Evolutionary conservation across 805 yeast genomes (phyloP), one percentile per base, ranked within the genome.

Genomic region (Torulaspora delbrueckii): DNA sequence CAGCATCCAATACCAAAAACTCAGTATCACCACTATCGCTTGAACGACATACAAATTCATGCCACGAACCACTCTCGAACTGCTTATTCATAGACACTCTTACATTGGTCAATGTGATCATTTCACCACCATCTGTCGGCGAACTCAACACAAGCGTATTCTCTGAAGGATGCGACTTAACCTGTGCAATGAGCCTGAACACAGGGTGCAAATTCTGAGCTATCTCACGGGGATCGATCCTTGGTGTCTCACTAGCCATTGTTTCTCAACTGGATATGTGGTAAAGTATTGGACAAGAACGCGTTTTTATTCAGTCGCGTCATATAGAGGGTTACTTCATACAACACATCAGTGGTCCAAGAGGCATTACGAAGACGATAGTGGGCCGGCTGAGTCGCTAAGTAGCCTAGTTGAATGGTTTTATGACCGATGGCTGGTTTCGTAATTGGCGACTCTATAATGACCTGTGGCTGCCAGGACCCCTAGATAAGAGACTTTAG

Each of bases 1-100:
- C 62, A 7, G 67, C 58, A 48, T 65, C 69, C 28, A 65, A 48
- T n/a, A 63, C 59, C 34, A 65, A 42, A 36, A 65, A 60, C 6
- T 63, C 67, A 8, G 53, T 50, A 27, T 65, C 69, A 23, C 69
- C 69, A 26, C 55, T 52, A 47, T 65, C 69, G 37, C 59, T 57
- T 7, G 59, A 51, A 40, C 68, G 54, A 34, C 67, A 63, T 5
- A 65, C 61, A 42, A 65, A 61, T 48, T 65, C 69, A 44, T 61
- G 64, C 68, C 68, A 65, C n/a, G 52, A 42, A n/a, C 54, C 65
- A 1, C 49, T 33, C 24, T 55, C 61, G 26, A 62, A 58, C 26
- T 56, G 53, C 39, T 52, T 55, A 23, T 49, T 55, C 41, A 54
- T 46, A 1, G 66, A 54, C 5, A 63, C 55, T 32, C 59, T 53